Evolutionary conservation across 169 alveolate genomes (phyloP).

Genomic region (Besnoitia besnoiti): DNA sequence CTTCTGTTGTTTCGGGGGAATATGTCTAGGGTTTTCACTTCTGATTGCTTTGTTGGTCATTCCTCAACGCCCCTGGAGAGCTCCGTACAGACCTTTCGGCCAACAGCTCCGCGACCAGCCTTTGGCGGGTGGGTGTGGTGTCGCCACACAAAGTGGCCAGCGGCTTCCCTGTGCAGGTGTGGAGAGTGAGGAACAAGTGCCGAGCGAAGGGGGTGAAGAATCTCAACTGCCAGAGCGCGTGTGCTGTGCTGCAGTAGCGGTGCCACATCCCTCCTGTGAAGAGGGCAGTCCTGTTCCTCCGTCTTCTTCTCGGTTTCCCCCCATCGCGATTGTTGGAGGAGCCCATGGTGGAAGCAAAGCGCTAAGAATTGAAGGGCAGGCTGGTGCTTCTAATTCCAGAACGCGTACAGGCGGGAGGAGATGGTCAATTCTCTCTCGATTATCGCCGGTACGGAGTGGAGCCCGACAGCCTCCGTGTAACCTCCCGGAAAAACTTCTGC

Average conservation of each 20-base stretch:
- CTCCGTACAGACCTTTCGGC: conserved; percentile 25
- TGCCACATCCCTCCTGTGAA: neutral
- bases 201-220: neutral
- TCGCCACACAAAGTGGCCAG: conserved; percentile 5
- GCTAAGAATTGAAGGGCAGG: too few species aligned
- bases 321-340: too few species aligned
- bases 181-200: neutral
- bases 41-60: conserved; percentile 17
- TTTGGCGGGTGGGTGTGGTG: conserved; percentile 17
- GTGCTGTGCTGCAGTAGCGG: neutral
- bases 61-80: conserved; percentile 16
- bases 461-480: neutral
- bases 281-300: neutral
- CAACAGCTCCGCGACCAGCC: neutral
- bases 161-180: neutral
- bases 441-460: too few species aligned
- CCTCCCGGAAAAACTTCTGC: neutral
- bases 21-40: conserved; percentile 2
- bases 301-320: neutral
- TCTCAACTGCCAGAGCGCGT: too few species aligned
- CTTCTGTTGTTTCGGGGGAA: neutral
- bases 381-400: too few species aligned
- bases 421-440: too few species aligned
- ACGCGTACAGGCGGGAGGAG: too few species aligned
- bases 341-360: too few species aligned